Conservation (phyloP, 2,329 filamentous ascomycete genomes). For the Fusarium chaquense region DNA sequence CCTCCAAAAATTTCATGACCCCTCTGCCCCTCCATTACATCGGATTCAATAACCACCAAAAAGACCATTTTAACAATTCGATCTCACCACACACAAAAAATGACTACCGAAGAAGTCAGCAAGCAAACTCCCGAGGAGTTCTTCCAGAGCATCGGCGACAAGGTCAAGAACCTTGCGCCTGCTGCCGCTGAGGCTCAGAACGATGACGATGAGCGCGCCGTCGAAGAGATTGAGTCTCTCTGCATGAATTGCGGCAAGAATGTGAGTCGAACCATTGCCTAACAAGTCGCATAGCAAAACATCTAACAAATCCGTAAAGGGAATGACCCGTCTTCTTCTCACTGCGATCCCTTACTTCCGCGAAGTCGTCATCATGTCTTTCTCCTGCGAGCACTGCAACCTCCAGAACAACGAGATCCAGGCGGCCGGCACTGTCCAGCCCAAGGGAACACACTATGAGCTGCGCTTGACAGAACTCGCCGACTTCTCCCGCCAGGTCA, state of each 20-base stretch:
- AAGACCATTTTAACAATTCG: constrained; percentile 32
- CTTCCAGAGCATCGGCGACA: constrained; percentile 72
- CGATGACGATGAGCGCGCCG: constrained; percentile 63
- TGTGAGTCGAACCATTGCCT: constrained; percentile 59
- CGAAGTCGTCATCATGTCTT: constrained; percentile 97
- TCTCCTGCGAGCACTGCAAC: constrained; percentile 89
- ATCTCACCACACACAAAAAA: constrained; percentile 46
- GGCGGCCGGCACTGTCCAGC: constrained; percentile 90
- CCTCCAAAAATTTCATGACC: constrained; percentile 51
- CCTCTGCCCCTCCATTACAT: constrained; percentile 49
- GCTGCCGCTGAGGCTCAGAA: constrained; percentile 51
- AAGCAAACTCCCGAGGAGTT: constrained; percentile 62
- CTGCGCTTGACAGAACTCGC: constrained; percentile 77
- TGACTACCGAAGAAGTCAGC: constrained; percentile 58
- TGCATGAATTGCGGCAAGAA: constrained; percentile 90
- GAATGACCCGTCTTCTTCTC: constrained; percentile 85
- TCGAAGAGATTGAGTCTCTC: constrained; percentile 79
- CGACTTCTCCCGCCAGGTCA: constrained; percentile 87
- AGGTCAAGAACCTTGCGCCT: constrained; percentile 65
- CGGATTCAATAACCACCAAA: constrained; percentile 30
- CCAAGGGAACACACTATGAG: constrained; percentile 86
- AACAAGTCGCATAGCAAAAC: not conserved
- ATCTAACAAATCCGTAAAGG: constrained; percentile 63
- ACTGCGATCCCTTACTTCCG: constrained; percentile 97
- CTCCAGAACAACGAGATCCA: constrained; percentile 95